phyloP scores from a whole-genome alignment of 139 green algal species.

The Trebouxia sp. region DNA sequence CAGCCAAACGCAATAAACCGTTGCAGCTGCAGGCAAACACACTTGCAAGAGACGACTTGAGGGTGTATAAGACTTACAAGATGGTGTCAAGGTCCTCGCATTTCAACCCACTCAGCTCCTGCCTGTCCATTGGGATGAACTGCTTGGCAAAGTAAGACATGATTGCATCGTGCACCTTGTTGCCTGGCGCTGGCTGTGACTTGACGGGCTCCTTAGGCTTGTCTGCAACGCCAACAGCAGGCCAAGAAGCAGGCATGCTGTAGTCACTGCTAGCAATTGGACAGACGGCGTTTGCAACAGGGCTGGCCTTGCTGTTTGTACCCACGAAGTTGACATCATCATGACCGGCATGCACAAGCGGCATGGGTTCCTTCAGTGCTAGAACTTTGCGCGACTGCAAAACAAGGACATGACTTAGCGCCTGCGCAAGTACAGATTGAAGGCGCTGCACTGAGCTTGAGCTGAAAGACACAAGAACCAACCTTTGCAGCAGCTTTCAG shows the following conservation, averaged over 20 bases:
- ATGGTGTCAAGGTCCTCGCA: not conserved
- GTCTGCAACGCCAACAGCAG: not conserved
- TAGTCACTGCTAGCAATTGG: not conserved
- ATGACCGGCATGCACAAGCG: not conserved
- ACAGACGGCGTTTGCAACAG: not conserved
- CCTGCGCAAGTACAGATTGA: too few species aligned
- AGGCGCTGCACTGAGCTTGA: not conserved
- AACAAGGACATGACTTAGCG: too few species aligned
- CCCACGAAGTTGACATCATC: not conserved
- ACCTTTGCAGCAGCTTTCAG: not conserved
- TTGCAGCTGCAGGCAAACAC: not conserved
- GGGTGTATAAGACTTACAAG: not conserved
- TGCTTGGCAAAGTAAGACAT: constrained; percentile 17
- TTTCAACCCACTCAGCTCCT: not conserved
- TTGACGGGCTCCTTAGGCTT: not conserved
- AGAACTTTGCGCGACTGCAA: not conserved
- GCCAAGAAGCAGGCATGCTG: not conserved
- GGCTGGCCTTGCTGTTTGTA: not conserved
- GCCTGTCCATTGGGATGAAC: constrained; percentile 4
- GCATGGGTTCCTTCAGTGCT: not conserved
- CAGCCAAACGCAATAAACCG: not conserved
- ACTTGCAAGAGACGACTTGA: too few species aligned
- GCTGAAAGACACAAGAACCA: not conserved
- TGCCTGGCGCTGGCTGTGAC: not conserved
- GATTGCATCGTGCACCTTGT: constrained; percentile 9